These are phyloP conservation scores for Crithidia sp. DNA, from an alignment of 208 protist genomes.

Conservation along the genomic window DNA sequence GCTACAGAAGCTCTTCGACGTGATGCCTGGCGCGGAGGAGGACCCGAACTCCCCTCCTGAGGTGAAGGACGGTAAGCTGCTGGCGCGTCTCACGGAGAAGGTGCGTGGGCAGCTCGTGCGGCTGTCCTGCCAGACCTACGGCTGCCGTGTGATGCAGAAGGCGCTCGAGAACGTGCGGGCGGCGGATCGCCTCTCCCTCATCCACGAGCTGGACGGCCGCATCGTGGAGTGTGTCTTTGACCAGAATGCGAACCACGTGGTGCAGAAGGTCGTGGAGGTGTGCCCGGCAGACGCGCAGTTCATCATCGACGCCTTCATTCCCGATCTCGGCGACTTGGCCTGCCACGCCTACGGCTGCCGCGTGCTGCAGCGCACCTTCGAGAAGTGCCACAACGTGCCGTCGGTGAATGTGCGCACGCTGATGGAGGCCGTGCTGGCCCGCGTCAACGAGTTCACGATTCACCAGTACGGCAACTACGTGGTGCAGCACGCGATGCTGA, in stretches of 20 bases:
- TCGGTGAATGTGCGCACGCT: slow-evolving; percentile 76
- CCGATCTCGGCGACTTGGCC: slow-evolving; percentile 86
- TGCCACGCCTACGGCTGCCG: slow-evolving; percentile 98
- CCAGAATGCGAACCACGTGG: slow-evolving; percentile 99
- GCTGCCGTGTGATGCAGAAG: slow-evolving; percentile 98
- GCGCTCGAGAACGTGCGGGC: slow-evolving; percentile 79
- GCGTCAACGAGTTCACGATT: slow-evolving; percentile 84
- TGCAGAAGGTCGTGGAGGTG: slow-evolving; percentile 98
- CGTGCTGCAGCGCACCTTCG: slow-evolving; percentile 97
- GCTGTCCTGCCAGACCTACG: slow-evolving; percentile 94
- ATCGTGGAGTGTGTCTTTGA: slow-evolving; percentile 96
- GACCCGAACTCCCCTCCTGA: slow-evolving; percentile 6
- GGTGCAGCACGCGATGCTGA: slow-evolving; percentile 97
- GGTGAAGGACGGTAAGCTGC: slow-evolving; percentile 29
- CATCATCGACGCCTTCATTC: slow-evolving; percentile 94
- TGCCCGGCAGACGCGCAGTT: slow-evolving; percentile 88
- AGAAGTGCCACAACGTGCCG: slow-evolving; percentile 57
- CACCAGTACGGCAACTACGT: slow-evolving; percentile 99
- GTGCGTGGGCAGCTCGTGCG: slow-evolving; percentile 87
- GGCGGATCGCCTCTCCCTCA: slow-evolving; percentile 42
- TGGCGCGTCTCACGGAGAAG: slow-evolving; percentile 50
- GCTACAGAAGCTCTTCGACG: slow-evolving; percentile 98
- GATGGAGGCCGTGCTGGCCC: slow-evolving; percentile 89
- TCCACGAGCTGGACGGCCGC: slow-evolving; percentile 91
- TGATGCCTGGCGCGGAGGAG: slow-evolving; percentile 56